phyloP scores from a whole-genome alignment of 176 grass and related monocot genomes.

The Oryza meridionalis region DNA sequence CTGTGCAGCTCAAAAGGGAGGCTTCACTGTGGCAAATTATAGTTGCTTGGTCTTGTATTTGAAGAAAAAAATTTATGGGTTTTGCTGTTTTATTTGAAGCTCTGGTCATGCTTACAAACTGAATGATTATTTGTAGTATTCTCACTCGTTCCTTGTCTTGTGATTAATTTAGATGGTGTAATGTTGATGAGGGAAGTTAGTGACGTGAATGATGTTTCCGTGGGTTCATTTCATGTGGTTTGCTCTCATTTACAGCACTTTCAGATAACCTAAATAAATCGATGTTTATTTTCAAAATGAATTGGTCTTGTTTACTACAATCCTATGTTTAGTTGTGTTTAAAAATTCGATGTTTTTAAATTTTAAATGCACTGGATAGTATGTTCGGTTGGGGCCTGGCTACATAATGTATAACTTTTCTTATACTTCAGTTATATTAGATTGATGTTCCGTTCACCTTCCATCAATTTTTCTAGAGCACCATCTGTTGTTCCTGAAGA shows the following conservation, averaged over 20 bases:
- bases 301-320: background rate
- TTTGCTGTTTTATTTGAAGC: background rate
- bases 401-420: background rate
- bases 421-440: slow-evolving; percentile 2
- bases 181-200: slow-evolving; percentile 20
- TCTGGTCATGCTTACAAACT: background rate
- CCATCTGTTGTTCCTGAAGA: slow-evolving; percentile 3
- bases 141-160: background rate
- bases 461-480: slow-evolving; percentile 11
- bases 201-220: slow-evolving; percentile 25
- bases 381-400: background rate
- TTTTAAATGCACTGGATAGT: background rate
- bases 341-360: background rate
- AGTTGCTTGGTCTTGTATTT: slow-evolving; percentile 13
- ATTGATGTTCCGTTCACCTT: background rate
- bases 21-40: background rate
- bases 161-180: slow-evolving; percentile 19
- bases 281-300: background rate
- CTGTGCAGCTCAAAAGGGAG: background rate
- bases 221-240: slow-evolving; percentile 12
- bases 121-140: slow-evolving; percentile 6
- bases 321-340: slow-evolving; percentile 6
- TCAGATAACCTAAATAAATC: background rate
- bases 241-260: slow-evolving; percentile 20
- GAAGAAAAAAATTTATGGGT: background rate